Percentiles rank a stretch among this genome's conserved stretches.
phyloP scores from a whole-genome alignment of 225 moss, liverwort and hornwort genomes.

The Straminergon stramineum region DNA sequence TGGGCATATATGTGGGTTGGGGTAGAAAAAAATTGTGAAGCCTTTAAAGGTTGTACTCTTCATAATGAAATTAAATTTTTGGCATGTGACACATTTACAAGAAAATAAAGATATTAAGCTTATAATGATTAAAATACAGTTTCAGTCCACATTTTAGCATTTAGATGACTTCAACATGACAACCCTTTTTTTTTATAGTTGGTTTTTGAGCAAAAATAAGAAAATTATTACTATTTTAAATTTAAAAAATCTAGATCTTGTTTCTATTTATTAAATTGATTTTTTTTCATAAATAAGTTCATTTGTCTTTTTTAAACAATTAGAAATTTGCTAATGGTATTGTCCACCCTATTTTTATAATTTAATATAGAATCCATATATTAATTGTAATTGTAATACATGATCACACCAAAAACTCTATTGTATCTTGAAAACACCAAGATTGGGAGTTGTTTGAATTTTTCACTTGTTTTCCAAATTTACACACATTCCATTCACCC shows the following conservation, averaged over 20 bases:
- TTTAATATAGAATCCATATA: neutral
- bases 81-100: neutral
- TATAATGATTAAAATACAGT: neutral
- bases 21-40: too few relatives aligned
- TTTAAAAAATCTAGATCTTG: accelerated
- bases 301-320: neutral
- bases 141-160: neutral
- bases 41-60: neutral
- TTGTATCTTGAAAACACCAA: neutral
- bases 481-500: neutral
- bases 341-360: neutral
- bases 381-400: neutral
- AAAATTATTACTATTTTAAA: neutral
- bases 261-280: neutral
- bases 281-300: neutral
- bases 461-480: neutral
- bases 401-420: neutral
- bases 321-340: neutral
- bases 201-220: neutral
- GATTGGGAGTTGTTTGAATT: neutral
- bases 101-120: neutral
- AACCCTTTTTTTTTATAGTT: neutral
- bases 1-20: neutral
- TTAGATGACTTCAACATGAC: neutral
- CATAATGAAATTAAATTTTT: neutral